These are phyloP conservation scores for Penicillium goetzii DNA, from an alignment of 495 filamentous ascomycete species.

Conservation along the genomic window DNA sequence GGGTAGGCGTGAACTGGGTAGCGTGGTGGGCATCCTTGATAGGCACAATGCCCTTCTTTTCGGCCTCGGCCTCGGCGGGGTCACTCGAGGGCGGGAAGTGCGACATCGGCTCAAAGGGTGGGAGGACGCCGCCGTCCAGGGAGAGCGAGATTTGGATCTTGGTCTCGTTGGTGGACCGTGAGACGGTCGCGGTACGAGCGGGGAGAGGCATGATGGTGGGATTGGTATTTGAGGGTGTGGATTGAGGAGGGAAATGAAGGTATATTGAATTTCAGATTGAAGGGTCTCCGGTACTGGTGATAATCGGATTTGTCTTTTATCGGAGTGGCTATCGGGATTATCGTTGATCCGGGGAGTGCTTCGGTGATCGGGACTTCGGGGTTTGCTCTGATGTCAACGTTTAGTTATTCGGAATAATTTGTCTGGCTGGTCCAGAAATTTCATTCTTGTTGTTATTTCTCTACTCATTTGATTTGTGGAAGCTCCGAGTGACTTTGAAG, in stretches of 20 bases:
- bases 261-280: neutral
- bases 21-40: conserved; percentile 80
- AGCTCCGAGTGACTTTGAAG: neutral
- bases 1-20: conserved; percentile 74
- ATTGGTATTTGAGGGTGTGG: conserved; percentile 24
- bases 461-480: neutral
- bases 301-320: conserved; percentile 29
- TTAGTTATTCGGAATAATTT: neutral
- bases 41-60: conserved; percentile 79
- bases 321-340: conserved; percentile 33
- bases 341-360: conserved; percentile 29
- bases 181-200: conserved; percentile 71
- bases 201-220: conserved; percentile 38
- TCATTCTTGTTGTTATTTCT: neutral
- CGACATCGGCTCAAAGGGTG: conserved; percentile 57
- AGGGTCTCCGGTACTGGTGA: conserved; percentile 4
- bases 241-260: neutral
- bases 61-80: conserved; percentile 46
- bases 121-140: conserved; percentile 83
- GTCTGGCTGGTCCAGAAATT: conserved; percentile 32
- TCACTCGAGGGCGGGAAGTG: conserved; percentile 46
- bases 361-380: conserved; percentile 13
- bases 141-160: conserved; percentile 91
- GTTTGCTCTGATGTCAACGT: conserved; percentile 12
- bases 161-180: conserved; percentile 93